Conservation (phyloP, 805 yeast genomes). For the Monosporozyma solicola region DNA sequence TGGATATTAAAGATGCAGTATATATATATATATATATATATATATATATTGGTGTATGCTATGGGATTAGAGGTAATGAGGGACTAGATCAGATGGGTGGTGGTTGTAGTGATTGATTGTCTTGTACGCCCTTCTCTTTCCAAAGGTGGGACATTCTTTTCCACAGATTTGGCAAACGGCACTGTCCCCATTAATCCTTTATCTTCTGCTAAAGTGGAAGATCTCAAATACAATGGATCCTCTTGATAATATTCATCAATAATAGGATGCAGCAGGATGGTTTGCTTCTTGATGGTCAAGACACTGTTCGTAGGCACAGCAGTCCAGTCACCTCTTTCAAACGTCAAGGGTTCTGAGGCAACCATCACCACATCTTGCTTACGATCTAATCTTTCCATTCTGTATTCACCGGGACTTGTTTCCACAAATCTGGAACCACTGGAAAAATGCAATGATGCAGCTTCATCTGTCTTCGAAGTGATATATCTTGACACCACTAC, state of each 20-base stretch:
- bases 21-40: no score
- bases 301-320: conserved; percentile 90
- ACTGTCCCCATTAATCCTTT: conserved; percentile 92
- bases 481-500: conserved; percentile 85
- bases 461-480: conserved; percentile 84
- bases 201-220: conserved; percentile 74
- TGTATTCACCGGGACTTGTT: conserved; percentile 81
- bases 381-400: conserved; percentile 88
- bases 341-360: conserved; percentile 93
- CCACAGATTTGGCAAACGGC: conserved; percentile 50
- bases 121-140: conserved; percentile 65
- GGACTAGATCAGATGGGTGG: not conserved
- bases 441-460: conserved; percentile 90
- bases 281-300: conserved; percentile 72
- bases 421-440: conserved; percentile 90
- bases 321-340: conserved; percentile 96
- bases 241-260: conserved; percentile 78
- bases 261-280: conserved; percentile 85
- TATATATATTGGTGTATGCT: not conserved
- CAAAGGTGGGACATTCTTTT: conserved; percentile 58
- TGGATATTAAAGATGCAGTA: not conserved
- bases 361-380: conserved; percentile 94
- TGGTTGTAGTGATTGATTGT: conserved; percentile 8
- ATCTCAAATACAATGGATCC: conserved; percentile 59
- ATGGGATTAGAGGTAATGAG: no score